Evolutionary conservation across 2,329 filamentous ascomycete species (phyloP), one percentile per base, ranked within the genome.

Genomic region (Myrmaecium sp.): DNA sequence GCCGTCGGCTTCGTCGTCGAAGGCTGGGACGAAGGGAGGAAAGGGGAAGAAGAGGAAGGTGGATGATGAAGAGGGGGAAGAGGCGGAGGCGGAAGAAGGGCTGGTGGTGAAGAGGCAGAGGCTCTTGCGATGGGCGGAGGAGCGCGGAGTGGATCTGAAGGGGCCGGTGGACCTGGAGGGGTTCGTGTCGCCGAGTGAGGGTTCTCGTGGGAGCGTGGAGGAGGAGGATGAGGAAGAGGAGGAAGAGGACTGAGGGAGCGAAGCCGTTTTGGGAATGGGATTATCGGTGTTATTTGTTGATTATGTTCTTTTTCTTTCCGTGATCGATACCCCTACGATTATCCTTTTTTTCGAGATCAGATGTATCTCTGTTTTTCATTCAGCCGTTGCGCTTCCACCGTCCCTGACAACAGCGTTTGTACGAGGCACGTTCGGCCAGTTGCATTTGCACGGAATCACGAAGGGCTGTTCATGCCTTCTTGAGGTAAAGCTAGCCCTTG

Each of bases 151-250:
- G 33, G 63, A 60, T 26, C 47, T 83, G 25, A 62, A 68, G 27
- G 65, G 64, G 40, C 64, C 73, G 1, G 79, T 89, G 27, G 74
- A 80, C 47, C 66, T 74, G 4, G 64, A 72, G 1, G 82, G 79
- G 1, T 93, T 93, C 38, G 52, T 75, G 5, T 69, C 74, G 34
- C 65, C 69, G 28, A 78, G 76, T 48, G 69, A 68, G 8, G 52
- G 64, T 25, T 64, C 40, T 12, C 37, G 38, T 13, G 49, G 45
- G 4, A 46, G 46, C 17, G 41, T 44, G 17, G 37, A 40, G 23
- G 38, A 33, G 26, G 37, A 36, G 25, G 35, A 29, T 16, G 36
- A 40, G 19, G 31, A 23, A 20, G 28, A 36, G 22, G 31, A 37
- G 8, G 23, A 21, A 30, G n/a, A 16, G 15, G n/a, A 6, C 4